Conservation (phyloP, 2,329 filamentous ascomycete genomes). For the Teratosphaeria pseudoeucalypti region DNA sequence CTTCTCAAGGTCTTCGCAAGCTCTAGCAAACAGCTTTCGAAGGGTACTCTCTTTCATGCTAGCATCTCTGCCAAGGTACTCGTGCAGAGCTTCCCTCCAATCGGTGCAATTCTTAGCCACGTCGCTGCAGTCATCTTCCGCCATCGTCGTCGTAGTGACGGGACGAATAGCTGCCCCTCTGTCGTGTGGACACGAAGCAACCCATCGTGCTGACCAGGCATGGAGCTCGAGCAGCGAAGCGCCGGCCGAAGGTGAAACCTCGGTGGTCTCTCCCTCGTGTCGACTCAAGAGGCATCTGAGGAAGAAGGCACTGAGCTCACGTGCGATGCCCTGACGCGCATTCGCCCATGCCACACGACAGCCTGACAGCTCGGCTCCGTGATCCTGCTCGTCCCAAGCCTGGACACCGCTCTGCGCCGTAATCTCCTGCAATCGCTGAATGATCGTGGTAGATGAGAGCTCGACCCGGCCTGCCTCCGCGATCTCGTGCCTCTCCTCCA, state of each 20-base stretch:
- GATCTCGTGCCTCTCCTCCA: not conserved
- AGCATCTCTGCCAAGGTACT: constrained; percentile 34
- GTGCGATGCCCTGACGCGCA: not conserved
- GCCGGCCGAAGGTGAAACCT: not conserved
- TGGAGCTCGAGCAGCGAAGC: constrained; percentile 6
- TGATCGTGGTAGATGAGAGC: not conserved
- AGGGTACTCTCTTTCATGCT: constrained; percentile 37
- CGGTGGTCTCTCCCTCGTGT: not conserved
- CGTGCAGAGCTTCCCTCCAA: constrained; percentile 40
- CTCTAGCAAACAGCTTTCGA: constrained; percentile 39
- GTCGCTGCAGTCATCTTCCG: constrained; percentile 5
- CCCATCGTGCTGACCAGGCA: not conserved
- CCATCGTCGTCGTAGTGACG: not conserved
- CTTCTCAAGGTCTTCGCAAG: constrained; percentile 46
- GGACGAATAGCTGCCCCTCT: not conserved
- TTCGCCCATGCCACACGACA: not conserved
- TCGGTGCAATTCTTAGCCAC: constrained; percentile 17
- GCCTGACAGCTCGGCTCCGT: not conserved
- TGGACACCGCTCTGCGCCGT: not conserved
- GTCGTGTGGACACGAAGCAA: not conserved
- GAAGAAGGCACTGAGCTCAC: constrained; percentile 5
- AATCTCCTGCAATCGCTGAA: not conserved
- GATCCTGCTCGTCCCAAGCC: not conserved
- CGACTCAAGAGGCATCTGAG: constrained; percentile 1
- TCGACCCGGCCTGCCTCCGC: not conserved